Conservation (phyloP, 202 grass and related monocot genomes). For the Elaeis oleifera region DNA sequence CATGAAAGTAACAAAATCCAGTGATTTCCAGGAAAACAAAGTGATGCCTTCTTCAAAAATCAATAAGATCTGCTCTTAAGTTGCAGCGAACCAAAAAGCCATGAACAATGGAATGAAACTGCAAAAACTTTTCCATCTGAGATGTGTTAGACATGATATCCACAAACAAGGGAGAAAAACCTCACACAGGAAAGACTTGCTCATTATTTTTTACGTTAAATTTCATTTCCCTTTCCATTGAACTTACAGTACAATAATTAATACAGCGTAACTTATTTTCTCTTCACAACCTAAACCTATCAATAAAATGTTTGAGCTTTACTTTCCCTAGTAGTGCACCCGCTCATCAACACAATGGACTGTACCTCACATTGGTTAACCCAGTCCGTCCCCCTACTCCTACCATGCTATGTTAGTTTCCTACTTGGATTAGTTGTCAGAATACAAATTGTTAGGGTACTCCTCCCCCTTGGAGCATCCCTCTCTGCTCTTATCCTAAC, state of each 20-base stretch:
- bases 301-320: conserved; percentile 9
- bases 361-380: conserved; percentile 4
- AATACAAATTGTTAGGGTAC: neutral
- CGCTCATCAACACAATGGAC: neutral
- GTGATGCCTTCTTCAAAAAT: too few relatives aligned
- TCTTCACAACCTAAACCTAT: conserved; percentile 2
- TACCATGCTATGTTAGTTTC: conserved; percentile 6
- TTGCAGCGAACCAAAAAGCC: too few relatives aligned
- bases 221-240: too few relatives aligned
- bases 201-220: too few relatives aligned
- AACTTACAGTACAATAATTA: conserved; percentile 5
- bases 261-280: conserved; percentile 13
- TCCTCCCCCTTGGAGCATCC: neutral
- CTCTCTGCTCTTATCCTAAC: neutral
- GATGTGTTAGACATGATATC: too few relatives aligned
- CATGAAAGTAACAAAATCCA: too few relatives aligned
- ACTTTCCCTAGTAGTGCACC: conserved; percentile 1
- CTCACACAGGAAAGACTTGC: too few relatives aligned
- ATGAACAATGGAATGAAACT: too few relatives aligned
- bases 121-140: too few relatives aligned
- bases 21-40: too few relatives aligned
- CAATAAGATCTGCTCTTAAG: too few relatives aligned
- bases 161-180: too few relatives aligned
- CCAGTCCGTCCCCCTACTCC: neutral
- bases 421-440: conserved; percentile 8